Evolutionary conservation across 179 eudicot genomes (phyloP).

Genomic region (Silene vulgaris): DNA sequence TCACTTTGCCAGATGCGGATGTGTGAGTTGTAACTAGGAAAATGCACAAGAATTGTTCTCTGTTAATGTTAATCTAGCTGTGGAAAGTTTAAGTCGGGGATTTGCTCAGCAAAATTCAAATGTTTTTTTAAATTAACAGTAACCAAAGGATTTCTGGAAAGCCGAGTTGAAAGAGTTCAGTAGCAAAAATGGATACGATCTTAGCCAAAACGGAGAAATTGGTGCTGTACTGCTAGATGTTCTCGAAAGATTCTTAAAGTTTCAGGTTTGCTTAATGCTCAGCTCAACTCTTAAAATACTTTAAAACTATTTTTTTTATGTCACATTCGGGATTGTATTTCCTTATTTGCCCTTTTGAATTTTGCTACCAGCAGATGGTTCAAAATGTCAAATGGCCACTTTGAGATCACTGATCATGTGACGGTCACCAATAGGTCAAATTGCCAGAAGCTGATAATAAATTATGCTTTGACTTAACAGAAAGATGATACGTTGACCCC

Average conservation of each 20-base stretch:
- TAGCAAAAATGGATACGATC: slow-evolving; percentile 80
- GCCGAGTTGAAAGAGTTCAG: slow-evolving; percentile 89
- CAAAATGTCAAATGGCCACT: no score
- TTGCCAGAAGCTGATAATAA: neutral
- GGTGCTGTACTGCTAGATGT: slow-evolving; percentile 88
- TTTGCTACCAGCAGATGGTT: neutral
- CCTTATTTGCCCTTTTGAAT: neutral
- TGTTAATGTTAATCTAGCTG: no score
- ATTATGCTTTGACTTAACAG: neutral
- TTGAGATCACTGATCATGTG: neutral
- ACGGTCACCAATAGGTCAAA: neutral
- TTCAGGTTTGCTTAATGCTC: slow-evolving; percentile 51
- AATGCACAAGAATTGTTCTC: no score
- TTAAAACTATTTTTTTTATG: neutral
- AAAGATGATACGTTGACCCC: neutral
- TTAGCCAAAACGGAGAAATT: slow-evolving; percentile 80
- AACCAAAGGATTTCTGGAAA: slow-evolving; percentile 93
- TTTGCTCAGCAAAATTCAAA: no score
- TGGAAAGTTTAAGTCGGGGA: no score
- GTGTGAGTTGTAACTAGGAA: no score
- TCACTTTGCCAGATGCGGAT: no score
- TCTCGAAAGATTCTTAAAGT: slow-evolving; percentile 92
- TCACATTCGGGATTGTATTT: neutral
- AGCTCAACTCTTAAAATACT: neutral
- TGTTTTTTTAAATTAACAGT: no score